Evolutionary conservation across 2,329 filamentous ascomycete species (phyloP).

Genomic region (Exophiala mesophila): DNA sequence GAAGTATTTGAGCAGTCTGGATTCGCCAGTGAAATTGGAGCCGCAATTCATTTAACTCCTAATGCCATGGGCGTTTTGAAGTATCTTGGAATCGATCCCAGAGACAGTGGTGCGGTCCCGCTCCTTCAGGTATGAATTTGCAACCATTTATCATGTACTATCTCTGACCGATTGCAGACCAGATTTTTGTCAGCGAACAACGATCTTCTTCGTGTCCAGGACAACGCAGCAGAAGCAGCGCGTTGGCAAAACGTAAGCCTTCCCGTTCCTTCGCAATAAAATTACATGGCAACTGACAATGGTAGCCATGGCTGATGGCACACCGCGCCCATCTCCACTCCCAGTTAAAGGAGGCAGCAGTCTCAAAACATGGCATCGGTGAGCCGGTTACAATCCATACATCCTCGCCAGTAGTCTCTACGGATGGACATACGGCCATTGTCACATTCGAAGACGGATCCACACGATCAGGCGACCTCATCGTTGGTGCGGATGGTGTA

Average conservation of each 20-base stretch:
- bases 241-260: conserved; percentile 31
- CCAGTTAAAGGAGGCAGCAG: conserved; percentile 46
- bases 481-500: conserved; percentile 54
- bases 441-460: conserved; percentile 45
- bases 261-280: neutral
- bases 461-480: conserved; percentile 42
- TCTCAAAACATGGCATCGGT: conserved; percentile 32
- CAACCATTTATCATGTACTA: conserved; percentile 19
- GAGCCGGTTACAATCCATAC: conserved; percentile 38
- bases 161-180: conserved; percentile 34
- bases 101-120: conserved; percentile 28
- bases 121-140: conserved; percentile 20
- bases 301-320: conserved; percentile 46
- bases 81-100: conserved; percentile 23
- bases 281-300: neutral
- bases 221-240: conserved; percentile 16
- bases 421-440: conserved; percentile 25
- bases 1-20: conserved; percentile 46
- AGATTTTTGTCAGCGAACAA: conserved; percentile 31
- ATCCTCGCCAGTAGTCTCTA: conserved; percentile 37
- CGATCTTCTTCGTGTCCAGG: conserved; percentile 16
- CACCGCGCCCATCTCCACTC: conserved; percentile 52
- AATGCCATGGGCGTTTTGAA: conserved; percentile 27
- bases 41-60: conserved; percentile 28
- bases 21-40: conserved; percentile 28